Evolutionary conservation across 345 rosid genomes (phyloP), one percentile per base, ranked within the genome.

Genomic region (Draba incana): DNA sequence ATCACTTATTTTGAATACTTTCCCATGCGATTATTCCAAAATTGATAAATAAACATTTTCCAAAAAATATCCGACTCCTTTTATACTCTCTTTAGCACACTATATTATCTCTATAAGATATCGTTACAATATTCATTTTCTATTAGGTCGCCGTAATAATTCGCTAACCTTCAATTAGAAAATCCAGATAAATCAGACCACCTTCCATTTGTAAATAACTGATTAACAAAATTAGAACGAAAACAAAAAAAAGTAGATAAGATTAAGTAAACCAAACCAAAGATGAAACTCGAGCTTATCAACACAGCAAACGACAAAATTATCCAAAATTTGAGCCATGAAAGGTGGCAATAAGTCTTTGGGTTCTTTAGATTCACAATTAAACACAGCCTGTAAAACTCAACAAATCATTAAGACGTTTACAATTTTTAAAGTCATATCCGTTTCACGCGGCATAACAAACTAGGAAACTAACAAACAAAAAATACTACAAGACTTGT

Each of bases 301-400:
- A 56, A 64, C 1, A 55, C 27, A 62, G 33, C 24, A 31, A 33
- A 48, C n/a, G 1, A 20, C 57, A 41, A 39, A 13, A 65, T 66
- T 58, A 59, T 73, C 72, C 72, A 66, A 28, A 66, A 51, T 51
- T 44, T 30, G 55, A 59, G 77, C 61, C 72, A 67, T 52, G n/a
- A 67, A 50, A 50, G 66, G 60, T 65, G 72, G 68, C 68, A 50
- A 65, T 12, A 53, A 53, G 62, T 53, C 47, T 57, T 65, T 64
- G 66, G 77, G 38, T 56, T 57, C 60, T 57, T 5, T 30, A 52
- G 35, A 63, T 60, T 35, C 50, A 43, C 62, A 27, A 37, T 20
- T 47, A 66, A 59, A 60, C 62, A 74, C 78, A 66, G 68, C 68
- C 68, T 74, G 72, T 60, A 38, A 66, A 10, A 31, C 44, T 64